Conservation (phyloP, 2,329 filamentous ascomycete species). For the Dothideomycetes sp. region DNA sequence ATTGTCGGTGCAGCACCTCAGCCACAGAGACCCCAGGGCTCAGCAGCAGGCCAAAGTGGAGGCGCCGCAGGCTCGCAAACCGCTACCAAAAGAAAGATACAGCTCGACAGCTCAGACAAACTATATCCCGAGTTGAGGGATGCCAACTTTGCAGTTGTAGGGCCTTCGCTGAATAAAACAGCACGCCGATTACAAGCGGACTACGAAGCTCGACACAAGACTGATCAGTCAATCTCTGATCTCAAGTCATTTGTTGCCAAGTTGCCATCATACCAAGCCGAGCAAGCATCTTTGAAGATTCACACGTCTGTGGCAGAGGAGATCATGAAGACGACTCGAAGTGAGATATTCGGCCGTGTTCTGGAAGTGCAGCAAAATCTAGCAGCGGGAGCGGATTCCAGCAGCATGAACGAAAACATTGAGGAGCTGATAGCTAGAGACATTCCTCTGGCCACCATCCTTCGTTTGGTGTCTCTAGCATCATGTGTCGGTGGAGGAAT, state of each 20-base stretch:
- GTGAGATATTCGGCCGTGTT: constrained; percentile 77
- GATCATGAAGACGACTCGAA: constrained; percentile 84
- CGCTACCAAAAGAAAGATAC: constrained; percentile 65
- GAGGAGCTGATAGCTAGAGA: constrained; percentile 91
- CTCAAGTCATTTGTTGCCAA: constrained; percentile 93
- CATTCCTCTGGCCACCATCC: constrained; percentile 67
- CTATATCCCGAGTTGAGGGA: constrained; percentile 82
- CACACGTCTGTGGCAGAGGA: constrained; percentile 91
- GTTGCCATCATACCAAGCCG: constrained; percentile 81
- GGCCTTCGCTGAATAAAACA: constrained; percentile 78
- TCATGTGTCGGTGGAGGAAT: constrained; percentile 84
- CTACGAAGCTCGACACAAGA: constrained; percentile 73
- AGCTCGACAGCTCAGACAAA: constrained; percentile 80
- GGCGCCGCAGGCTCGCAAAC: constrained; percentile 44
- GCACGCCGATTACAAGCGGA: constrained; percentile 78
- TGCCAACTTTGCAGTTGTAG: constrained; percentile 91
- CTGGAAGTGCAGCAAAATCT: constrained; percentile 95
- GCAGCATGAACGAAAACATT: constrained; percentile 76
- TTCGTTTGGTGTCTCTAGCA: constrained; percentile 82
- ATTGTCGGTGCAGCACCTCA: constrained; percentile 63
- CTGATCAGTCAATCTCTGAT: constrained; percentile 79
- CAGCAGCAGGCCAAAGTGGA: constrained; percentile 25
- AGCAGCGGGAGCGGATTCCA: constrained; percentile 73
- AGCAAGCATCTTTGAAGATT: constrained; percentile 84
- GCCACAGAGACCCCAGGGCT: constrained; percentile 28